Percentiles rank a stretch among this genome's conserved stretches.
Conservation (phyloP, 2,329 filamentous ascomycete species). For the Ophiognomonia clavigignenti-juglandacearum region DNA sequence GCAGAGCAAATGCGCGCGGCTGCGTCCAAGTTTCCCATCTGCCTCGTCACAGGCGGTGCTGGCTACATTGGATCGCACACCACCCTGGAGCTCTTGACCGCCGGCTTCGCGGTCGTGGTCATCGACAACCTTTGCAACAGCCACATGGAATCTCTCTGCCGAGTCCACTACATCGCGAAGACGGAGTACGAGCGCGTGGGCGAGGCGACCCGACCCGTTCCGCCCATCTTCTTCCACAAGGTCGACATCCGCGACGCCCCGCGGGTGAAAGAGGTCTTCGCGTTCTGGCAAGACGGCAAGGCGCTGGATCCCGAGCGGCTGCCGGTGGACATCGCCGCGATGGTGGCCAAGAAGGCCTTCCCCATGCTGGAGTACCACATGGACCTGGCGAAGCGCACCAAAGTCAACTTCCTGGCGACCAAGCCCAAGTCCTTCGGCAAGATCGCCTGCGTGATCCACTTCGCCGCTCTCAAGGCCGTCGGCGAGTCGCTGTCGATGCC, state of each 20-base stretch:
- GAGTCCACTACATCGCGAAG: conserved; percentile 10
- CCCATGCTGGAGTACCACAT: conserved; percentile 11
- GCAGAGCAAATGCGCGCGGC: background rate
- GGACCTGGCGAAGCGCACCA: conserved; percentile 2
- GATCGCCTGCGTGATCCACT: conserved; percentile 13
- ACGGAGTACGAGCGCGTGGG: conserved; percentile 11
- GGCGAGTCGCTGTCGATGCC: conserved; percentile 12
- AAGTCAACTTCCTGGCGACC: background rate
- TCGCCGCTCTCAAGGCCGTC: conserved; percentile 13
- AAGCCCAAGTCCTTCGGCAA: conserved; percentile 1
- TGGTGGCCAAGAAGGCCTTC: conserved; percentile 10
- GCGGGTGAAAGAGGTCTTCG: conserved; percentile 9
- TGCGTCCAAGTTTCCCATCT: conserved; percentile 8
- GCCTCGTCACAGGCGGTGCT: conserved; percentile 11
- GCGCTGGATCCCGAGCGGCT: conserved; percentile 3
- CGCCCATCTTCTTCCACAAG: conserved; percentile 11
- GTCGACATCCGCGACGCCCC: conserved; percentile 8
- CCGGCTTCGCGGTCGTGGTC: conserved; percentile 13
- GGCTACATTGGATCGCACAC: conserved; percentile 15
- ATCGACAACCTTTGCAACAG: conserved; percentile 15
- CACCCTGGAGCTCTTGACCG: conserved; percentile 13
- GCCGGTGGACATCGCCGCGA: conserved; percentile 9
- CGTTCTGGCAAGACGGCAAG: conserved; percentile 10
- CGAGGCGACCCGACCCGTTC: conserved; percentile 2
- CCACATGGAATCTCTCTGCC: conserved; percentile 10